Base-by-base conservation (phyloP, 306 rosid genomes). In the Calophaca sinica region DNA sequence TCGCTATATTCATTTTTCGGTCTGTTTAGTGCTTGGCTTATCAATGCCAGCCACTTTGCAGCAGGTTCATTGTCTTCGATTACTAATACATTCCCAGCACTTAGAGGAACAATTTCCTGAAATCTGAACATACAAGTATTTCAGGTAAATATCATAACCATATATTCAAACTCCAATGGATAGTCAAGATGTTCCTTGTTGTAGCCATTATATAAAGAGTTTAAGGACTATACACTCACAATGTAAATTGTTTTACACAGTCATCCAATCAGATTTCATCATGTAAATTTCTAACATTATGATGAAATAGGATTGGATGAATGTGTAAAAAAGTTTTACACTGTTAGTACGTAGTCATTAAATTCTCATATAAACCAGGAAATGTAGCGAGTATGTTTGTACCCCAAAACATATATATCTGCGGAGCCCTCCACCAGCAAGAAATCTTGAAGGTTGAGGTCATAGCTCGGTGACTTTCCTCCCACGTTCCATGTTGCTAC, bases 31-130 rank as follows among this genome's bases (percentile, higher is more conserved):
- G 98, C 94, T 72, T 89, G 89, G 72, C 80, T 82, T 84, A 91
- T 91, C 4, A 94, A 84, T 31, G 83, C 66, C 7, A 94, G 62
- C 98, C 98, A 94, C 78, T 89, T 94, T 12, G 84, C 94, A 5
- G 98, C 98, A 1, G 98, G 98, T 78, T 94, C 98, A 61, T 91
- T 91, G 88, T 94, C 98, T 83, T 94, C 97, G 3, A 87, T 87
- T 58, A 89, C 98, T 14, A 94, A 51, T 51, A 94, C 93, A 46
- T 94, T 94, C 51, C 98, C 97, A 1, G 98, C 94, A 70, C 93
- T 94, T 5, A 94, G 79, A 32, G 98, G 98, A 62, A 94, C 98
- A 33, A 94, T 91, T 86, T 94, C 98, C 70, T 91, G 98, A 86
- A 94, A 94, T 77, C 97, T 93, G 80, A 66, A 33, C 0, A 53